A percentile compares a stretch with the other conserved stretches of the same genome.
Evolutionary conservation across 2,329 filamentous ascomycete species (phyloP).

Genomic region (Aaosphaeria pasadenensis): DNA sequence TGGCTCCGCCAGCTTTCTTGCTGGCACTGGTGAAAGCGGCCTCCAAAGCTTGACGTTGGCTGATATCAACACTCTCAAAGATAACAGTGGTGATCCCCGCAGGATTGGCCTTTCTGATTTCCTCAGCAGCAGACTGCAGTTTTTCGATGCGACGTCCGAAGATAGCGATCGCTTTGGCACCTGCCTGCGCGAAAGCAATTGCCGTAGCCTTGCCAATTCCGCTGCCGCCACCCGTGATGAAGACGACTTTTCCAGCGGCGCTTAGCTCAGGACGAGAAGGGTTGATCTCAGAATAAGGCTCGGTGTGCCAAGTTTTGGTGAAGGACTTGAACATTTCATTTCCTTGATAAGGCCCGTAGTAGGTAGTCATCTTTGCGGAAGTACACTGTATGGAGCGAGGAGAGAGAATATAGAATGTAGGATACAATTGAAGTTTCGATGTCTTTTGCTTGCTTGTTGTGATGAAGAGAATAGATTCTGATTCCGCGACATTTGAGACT

Average conservation of each 20-base stretch:
- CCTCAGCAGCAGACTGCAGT: conserved; percentile 4
- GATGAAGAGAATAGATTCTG: conserved; percentile 2
- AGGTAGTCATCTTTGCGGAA: conserved; percentile 13
- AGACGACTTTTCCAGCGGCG: conserved; percentile 10
- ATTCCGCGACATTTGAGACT: background rate
- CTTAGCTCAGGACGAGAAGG: conserved; percentile 17
- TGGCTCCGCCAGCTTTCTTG: conserved; percentile 15
- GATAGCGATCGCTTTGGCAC: conserved; percentile 8
- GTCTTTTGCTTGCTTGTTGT: conserved; percentile 5
- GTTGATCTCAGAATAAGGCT: conserved; percentile 36
- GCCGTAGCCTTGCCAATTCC: conserved; percentile 9
- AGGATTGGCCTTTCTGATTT: conserved; percentile 6
- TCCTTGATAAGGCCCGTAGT: conserved; percentile 5
- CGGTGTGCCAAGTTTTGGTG: conserved; percentile 37
- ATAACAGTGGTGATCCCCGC: conserved; percentile 3
- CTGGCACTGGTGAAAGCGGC: conserved; percentile 29
- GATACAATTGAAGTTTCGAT: background rate
- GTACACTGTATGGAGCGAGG: background rate
- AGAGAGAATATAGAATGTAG: background rate
- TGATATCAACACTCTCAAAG: conserved; percentile 8
- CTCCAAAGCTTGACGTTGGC: conserved; percentile 20
- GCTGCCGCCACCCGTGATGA: conserved; percentile 33
- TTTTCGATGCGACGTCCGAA: conserved; percentile 20
- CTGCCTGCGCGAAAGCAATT: conserved; percentile 6
- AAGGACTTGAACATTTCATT: conserved; percentile 22